Conservation (phyloP, 2,329 filamentous ascomycete genomes). For the Cladosporium cucumerinum region DNA sequence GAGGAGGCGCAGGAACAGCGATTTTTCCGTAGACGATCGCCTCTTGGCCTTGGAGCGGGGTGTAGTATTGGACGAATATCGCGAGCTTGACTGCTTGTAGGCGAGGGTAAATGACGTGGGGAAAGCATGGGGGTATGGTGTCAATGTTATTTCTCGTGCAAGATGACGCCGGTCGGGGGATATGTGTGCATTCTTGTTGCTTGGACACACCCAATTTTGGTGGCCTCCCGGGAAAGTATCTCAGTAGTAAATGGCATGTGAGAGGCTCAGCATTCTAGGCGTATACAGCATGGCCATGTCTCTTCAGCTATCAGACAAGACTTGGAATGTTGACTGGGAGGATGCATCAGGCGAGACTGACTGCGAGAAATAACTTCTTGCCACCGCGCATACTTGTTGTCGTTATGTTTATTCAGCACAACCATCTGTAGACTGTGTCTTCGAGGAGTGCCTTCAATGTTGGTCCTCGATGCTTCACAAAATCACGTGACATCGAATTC, state of each 20-base stretch:
- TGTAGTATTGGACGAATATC: not conserved
- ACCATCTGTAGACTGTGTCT: not conserved
- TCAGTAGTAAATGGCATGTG: not conserved
- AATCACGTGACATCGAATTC: not conserved
- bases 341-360: not conserved
- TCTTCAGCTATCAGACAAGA: not conserved
- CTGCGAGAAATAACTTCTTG: accelerated
- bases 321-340: not conserved
- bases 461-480: not conserved
- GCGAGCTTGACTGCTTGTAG: not conserved
- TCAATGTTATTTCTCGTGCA: not conserved
- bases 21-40: constrained; percentile 15
- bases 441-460: not conserved
- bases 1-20: constrained; percentile 6
- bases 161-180: not conserved
- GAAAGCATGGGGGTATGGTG: too few relatives aligned
- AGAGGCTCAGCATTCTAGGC: not conserved
- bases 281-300: not conserved
- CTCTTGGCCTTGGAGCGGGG: not conserved
- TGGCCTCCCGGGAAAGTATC: not conserved
- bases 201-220: not conserved
- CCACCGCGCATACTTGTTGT: not conserved
- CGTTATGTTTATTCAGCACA: not conserved
- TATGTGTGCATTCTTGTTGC: not conserved
- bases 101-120: not conserved